A percentile compares a stretch with the other conserved stretches of the same genome.
phyloP scores from a whole-genome alignment of 1,284 basidiomycete species.

The Puccinia horiana region DNA sequence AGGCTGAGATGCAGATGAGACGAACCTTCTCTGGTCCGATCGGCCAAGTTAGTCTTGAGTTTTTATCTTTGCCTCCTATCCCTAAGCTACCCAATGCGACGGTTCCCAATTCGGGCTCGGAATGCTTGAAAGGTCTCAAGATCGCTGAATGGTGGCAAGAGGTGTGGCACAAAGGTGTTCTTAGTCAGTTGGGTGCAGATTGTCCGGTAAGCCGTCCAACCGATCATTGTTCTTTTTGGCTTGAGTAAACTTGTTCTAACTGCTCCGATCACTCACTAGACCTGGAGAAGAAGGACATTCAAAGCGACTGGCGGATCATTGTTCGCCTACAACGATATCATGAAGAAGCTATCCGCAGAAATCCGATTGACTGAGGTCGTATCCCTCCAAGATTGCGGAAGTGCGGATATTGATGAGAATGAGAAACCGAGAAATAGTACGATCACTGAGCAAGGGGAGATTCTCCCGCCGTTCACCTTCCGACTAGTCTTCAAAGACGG shows the following conservation, averaged over 20 bases:
- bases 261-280: conserved; percentile 11
- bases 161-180: conserved; percentile 47
- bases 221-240: not conserved
- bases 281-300: conserved; percentile 46
- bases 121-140: conserved; percentile 47
- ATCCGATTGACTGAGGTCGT: conserved; percentile 45
- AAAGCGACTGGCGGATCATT: conserved; percentile 47
- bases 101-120: conserved; percentile 42
- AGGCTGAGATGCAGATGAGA: conserved; percentile 33
- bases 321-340: conserved; percentile 48
- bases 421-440: not conserved
- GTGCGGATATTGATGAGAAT: not conserved
- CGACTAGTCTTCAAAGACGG: conserved; percentile 44
- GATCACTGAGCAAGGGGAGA: conserved; percentile 44
- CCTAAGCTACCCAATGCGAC: conserved; percentile 42
- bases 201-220: conserved; percentile 26
- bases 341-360: conserved; percentile 46
- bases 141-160: conserved; percentile 49
- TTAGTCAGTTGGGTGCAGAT: conserved; percentile 49
- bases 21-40: conserved; percentile 22
- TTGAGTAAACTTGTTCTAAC: not conserved
- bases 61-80: conserved; percentile 38
- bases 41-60: conserved; percentile 42
- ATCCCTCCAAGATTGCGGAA: conserved; percentile 32
- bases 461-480: conserved; percentile 47